Percentiles rank a stretch among this genome's conserved stretches.
These are phyloP conservation scores for Peronospora farinosa DNA, from an alignment of 352 stramenopile genomes.

Conservation along the genomic window DNA sequence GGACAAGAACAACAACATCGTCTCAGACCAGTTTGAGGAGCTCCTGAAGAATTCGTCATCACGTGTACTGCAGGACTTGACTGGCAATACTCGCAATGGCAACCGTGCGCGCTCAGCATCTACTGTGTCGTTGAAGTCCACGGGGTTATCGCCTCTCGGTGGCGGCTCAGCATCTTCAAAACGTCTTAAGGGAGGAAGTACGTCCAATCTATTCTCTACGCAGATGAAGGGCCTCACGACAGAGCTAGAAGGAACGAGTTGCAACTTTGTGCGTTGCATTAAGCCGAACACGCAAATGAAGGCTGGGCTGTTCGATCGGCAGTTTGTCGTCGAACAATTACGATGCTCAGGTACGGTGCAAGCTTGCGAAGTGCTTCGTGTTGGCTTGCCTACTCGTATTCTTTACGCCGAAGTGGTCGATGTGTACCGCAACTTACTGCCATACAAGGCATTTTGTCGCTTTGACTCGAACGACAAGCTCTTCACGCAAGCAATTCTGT, in stretches of 20 bases:
- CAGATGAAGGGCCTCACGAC: slow-evolving; percentile 84
- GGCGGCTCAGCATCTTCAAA: slow-evolving; percentile 47
- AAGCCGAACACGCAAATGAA: slow-evolving; percentile 95
- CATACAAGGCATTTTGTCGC: slow-evolving; percentile 49
- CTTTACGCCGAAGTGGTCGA: slow-evolving; percentile 82
- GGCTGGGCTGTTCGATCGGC: slow-evolving; percentile 66
- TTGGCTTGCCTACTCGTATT: slow-evolving; percentile 79
- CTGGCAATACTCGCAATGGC: slow-evolving; percentile 34
- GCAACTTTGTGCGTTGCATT: slow-evolving; percentile 93
- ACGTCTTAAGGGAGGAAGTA: slow-evolving; percentile 57
- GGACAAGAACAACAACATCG: slow-evolving; percentile 89
- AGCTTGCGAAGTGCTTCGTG: slow-evolving; percentile 75
- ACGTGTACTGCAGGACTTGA: slow-evolving; percentile 66
- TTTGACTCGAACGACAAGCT: slow-evolving; percentile 84
- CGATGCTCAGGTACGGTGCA: slow-evolving; percentile 68
- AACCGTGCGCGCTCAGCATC: slow-evolving; percentile 40
- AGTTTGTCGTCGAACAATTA: slow-evolving; percentile 71
- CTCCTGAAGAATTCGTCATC: slow-evolving; percentile 74
- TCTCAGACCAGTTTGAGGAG: slow-evolving; percentile 86
- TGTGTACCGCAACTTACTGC: slow-evolving; percentile 68
- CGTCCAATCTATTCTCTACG: slow-evolving; percentile 67
- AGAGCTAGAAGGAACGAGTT: slow-evolving; percentile 80
- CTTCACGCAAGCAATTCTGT: slow-evolving; percentile 81
- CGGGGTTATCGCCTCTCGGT: slow-evolving; percentile 23
- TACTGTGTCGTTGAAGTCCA: slow-evolving; percentile 42